These are phyloP conservation scores for Starmerella stigmatis DNA, from an alignment of 805 yeast genomes.

Conservation along the genomic window DNA sequence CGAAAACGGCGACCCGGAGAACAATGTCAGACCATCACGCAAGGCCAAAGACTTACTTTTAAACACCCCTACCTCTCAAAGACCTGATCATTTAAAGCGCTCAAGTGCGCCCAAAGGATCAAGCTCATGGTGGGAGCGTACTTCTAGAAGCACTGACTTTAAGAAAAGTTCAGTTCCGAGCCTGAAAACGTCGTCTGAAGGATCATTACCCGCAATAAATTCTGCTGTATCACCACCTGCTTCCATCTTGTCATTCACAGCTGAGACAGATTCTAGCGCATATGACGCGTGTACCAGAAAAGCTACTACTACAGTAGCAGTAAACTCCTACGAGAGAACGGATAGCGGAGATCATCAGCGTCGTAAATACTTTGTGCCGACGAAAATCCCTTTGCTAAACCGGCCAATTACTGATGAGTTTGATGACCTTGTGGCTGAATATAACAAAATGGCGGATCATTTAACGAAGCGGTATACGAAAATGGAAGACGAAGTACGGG, in stretches of 20 bases:
- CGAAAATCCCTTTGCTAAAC: constrained; percentile 5
- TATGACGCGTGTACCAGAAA: too few species aligned
- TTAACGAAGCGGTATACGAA: constrained; percentile 72
- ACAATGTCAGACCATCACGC: neutral
- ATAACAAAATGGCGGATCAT: constrained; percentile 84
- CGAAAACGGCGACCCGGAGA: neutral
- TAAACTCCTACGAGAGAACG: neutral
- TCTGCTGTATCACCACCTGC: too few species aligned
- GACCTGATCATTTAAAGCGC: neutral
- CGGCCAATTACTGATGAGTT: constrained; percentile 51
- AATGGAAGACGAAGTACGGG: constrained; percentile 77
- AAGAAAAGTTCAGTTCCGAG: too few species aligned
- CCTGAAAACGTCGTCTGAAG: too few species aligned
- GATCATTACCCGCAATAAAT: too few species aligned
- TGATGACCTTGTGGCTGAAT: constrained; percentile 77
- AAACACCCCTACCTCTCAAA: neutral
- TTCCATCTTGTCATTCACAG: too few species aligned
- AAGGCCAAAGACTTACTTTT: neutral
- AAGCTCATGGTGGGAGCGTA: too few species aligned
- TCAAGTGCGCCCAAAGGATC: too few species aligned
- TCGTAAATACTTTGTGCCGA: neutral
- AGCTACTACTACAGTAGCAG: neutral
- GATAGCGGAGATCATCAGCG: neutral
- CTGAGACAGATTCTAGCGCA: too few species aligned
- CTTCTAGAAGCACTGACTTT: neutral